Evolutionary conservation across 179 eudicot species (phyloP), one percentile per base, ranked within the genome.

Genomic region (Heliamphora pulchella): DNA sequence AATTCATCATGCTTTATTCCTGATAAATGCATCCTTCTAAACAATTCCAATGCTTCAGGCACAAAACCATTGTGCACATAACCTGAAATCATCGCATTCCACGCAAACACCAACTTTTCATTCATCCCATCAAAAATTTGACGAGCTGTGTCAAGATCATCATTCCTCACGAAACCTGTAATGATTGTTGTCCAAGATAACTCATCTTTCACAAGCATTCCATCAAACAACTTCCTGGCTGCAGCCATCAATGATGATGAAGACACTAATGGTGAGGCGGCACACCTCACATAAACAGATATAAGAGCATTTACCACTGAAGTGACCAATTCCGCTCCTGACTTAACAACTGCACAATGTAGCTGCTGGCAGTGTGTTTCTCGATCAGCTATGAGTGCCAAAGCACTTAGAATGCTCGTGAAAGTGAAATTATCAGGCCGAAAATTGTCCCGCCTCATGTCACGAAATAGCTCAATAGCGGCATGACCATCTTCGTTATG

Each of bases 61-160:
- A 84, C 82, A 73, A 83, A 76, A 17, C 85, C 84, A 83, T 88
- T 87, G 59, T 90, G 93, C 68, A 89, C 91, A 71, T 90, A 91
- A 59, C 95, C 91, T 1, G 95, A 91, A 64, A 91, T 90, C 80
- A 91, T 83, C 0, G 95, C 89, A 81, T 90, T 91, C 95, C 95
- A 91, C 48, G 86, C 93, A 4, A 87, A 91, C 74, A 83, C 88
- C 55, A 86, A 77, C 77, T 89, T 89, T 76, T 81, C 89, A 64
- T 69, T 72, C 83, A 83, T 80, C 43, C 87, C 77, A 22, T 85
- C 86, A 78, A 91, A 91, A 75, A 89, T 79, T 44, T 81, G 79
- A 48, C 79, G 79, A 13, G 91, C 91, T 68, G 87, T 82, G 66
- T 63, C 80, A 66, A 91, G 89, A 74, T 91, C 91, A 79, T 77